Evolutionary conservation across 345 rosid species (phyloP).

Genomic region (Salix brachista): DNA sequence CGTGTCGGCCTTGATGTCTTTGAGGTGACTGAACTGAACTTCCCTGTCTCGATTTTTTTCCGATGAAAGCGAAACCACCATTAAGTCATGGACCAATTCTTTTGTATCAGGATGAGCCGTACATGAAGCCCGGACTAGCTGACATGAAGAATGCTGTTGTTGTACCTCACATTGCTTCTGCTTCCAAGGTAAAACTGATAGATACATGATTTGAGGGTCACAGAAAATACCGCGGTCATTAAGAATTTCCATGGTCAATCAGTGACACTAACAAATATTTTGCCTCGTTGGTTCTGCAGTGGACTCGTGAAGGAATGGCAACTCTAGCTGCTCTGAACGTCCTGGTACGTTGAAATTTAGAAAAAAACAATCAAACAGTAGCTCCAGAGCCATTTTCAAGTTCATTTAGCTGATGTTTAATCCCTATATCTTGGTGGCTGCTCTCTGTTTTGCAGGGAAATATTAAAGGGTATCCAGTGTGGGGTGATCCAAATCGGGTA

Average conservation of each 20-base stretch:
- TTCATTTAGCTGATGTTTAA: neutral
- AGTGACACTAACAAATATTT: neutral
- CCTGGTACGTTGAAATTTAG: constrained; percentile 42
- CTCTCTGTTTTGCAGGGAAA: constrained; percentile 48
- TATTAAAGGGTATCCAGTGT: constrained; percentile 83
- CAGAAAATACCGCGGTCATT: neutral
- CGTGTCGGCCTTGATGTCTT: constrained; percentile 98
- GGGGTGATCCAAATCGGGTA: constrained; percentile 71
- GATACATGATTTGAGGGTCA: neutral
- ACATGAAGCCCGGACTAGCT: constrained; percentile 94
- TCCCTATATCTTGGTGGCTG: neutral
- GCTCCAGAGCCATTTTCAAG: neutral
- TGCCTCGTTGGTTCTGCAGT: constrained; percentile 36
- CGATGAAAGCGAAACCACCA: neutral
- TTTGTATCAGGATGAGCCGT: constrained; percentile 76
- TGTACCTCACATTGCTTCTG: constrained; percentile 96
- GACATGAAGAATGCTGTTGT: constrained; percentile 87
- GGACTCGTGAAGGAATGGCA: constrained; percentile 99
- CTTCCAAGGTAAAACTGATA: constrained; percentile 67
- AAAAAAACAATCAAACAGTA: no score
- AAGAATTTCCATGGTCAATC: neutral
- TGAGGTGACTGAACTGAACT: constrained; percentile 44
- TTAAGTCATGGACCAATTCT: neutral
- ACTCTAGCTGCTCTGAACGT: constrained; percentile 89
- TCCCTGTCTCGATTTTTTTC: neutral